Evolutionary conservation across 2,329 filamentous ascomycete species (phyloP).

Genomic region (Colletotrichum higginsianum): DNA sequence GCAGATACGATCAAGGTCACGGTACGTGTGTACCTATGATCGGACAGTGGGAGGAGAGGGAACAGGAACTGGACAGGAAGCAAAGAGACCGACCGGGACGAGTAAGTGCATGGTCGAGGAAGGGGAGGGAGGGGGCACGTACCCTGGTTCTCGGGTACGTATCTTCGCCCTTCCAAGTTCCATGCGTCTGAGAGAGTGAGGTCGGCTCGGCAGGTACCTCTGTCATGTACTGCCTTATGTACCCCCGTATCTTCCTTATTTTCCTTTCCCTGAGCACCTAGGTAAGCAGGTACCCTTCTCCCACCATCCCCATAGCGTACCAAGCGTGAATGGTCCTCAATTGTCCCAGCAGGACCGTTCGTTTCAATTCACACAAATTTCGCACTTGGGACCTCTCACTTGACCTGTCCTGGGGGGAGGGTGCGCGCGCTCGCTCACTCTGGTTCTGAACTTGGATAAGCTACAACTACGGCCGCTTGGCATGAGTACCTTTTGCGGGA

Average conservation of each 20-base stretch:
- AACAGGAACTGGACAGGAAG: constrained; percentile 9
- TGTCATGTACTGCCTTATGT: neutral
- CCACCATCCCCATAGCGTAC: constrained; percentile 32
- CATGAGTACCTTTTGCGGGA: constrained; percentile 1
- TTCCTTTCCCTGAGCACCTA: neutral
- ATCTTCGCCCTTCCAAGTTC: neutral
- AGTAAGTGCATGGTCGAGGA: neutral
- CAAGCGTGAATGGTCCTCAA: constrained; percentile 34
- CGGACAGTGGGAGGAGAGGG: neutral
- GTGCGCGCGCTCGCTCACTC: constrained; percentile 26
- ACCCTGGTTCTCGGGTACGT: constrained; percentile 20
- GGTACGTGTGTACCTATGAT: neutral
- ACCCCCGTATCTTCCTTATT: neutral
- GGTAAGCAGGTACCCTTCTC: neutral
- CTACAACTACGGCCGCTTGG: neutral
- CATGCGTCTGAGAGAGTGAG: constrained; percentile 7
- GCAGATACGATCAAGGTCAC: neutral
- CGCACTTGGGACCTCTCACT: constrained; percentile 38
- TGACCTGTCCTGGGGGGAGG: constrained; percentile 42
- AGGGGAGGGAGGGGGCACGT: constrained; percentile 21
- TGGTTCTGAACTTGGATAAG: neutral
- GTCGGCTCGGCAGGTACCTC: constrained; percentile 6
- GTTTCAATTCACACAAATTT: constrained; percentile 42
- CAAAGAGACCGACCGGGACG: constrained; percentile 1
- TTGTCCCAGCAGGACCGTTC: constrained; percentile 40